Evolutionary conservation across 2,329 filamentous ascomycete genomes (phyloP), one percentile per base, ranked within the genome.

Genomic region (Gaeumannomyces sp.): DNA sequence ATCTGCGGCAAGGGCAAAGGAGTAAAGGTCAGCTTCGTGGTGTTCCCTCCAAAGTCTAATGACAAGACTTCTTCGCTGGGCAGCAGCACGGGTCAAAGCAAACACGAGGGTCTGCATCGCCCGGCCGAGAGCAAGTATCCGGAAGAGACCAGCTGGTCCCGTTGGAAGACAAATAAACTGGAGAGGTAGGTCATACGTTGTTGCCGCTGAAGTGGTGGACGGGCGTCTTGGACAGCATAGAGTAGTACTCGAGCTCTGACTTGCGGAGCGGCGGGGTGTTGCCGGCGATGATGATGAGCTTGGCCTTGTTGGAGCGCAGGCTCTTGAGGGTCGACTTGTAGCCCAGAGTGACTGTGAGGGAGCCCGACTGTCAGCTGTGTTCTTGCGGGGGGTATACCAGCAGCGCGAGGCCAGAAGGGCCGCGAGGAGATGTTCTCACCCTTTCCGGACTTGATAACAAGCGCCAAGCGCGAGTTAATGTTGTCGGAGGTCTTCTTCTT

Each of bases 251-350:
- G 70, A 97, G 88, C 86, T 98, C 94, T 76, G 88, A 92, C 90
- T 98, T 99, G 81, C 94, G 89, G 75, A 99, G 91, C 80, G 95
- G 95, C 77, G 94, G 93, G 73, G 93, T 97, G 87, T 99, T 98
- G 83, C 91, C 93, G 73, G 89, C 85, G 70, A 93, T 92, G 79
- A 93, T 73, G 80, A 98, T 92, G 72, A 97, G 89, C 91, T 98
- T 98, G 80, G 95, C 95, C 89, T 97, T 98, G 56, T 64, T 64
- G 53, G 62, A 64, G 66, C 69, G 69, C 22, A 71, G 69, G 27
- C 68, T 67, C 69, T 71, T 71, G 53, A 71, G 69, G 58, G 79
- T 94, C 69, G 88, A 91, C 83, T 94, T 93, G 87, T 94, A 94
- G 75, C 93, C 93, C 71, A 96, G 86, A 70, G 87, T 93, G 84